Evolutionary conservation across 345 rosid genomes (phyloP), one percentile per base, ranked within the genome.

Genomic region (Boechera stricta): DNA sequence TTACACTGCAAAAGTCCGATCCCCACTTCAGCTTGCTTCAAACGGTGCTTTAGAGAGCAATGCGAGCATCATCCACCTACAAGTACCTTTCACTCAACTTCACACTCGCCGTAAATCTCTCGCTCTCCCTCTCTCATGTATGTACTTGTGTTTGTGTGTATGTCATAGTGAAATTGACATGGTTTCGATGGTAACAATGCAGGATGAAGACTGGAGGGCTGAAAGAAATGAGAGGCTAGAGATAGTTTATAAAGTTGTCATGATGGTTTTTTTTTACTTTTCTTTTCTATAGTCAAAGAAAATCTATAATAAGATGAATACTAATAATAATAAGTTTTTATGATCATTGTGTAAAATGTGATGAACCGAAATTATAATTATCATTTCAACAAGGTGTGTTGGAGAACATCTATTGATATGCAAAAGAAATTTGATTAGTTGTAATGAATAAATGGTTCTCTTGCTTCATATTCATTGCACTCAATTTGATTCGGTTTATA

Each of bases 121-220:
- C 13, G 4, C 1, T 53, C 49, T 36, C 8, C 53, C 5, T 67
- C 4, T 35, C 4, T 5, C 0, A 24, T 53, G 4, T 52, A 21
- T 36, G 7, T 69, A 15, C 51, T 52, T 7, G 21, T 69, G 12
- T 29, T 28, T 68, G 15, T 54, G 26, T 38, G 26, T 38, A 3
- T 48, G 6, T 48, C 71, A 13, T n/a, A 26, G 9, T 53, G 7
- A 68, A 10, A 68, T 8, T 68, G 28, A 12, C 47, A 51, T 69
- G 10, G 4, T 39, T 9, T 39, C 4, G 4, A 39, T 10, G 62
- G 62, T 53, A 10, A 39, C 10, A 9, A 42, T 55, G 28, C 36
- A 69, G 63, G 39, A 31, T 32, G 16, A 45, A 47, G 41, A 65
- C 28, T 65, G n/a, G 42, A 39, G 28, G 39, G 11, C 11, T 69